phyloP scores from a whole-genome alignment of 805 yeast genomes.

The Yarrowia sp. region DNA sequence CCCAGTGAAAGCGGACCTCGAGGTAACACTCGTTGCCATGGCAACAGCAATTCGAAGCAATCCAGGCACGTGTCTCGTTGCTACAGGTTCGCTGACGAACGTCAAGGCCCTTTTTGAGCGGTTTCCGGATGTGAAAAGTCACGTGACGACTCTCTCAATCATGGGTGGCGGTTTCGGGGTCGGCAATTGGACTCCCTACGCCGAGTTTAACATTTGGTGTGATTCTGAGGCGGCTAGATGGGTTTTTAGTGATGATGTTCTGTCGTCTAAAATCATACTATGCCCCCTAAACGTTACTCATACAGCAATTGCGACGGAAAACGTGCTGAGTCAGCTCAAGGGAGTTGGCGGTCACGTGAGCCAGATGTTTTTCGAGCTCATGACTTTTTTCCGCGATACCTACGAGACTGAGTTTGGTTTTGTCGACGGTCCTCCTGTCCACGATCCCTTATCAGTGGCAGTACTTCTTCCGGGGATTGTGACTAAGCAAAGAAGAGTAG shows the following conservation, averaged over 20 bases:
- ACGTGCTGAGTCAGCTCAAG: conserved; percentile 44
- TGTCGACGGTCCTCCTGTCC: conserved; percentile 66
- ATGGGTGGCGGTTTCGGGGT: conserved; percentile 69
- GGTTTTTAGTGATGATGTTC: conserved; percentile 49
- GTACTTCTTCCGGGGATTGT: conserved; percentile 44
- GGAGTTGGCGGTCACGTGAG: conserved; percentile 33
- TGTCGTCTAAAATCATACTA: conserved; percentile 52
- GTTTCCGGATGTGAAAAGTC: conserved; percentile 53
- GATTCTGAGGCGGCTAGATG: conserved; percentile 74
- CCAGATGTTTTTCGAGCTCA: conserved; percentile 51
- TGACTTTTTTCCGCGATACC: conserved; percentile 50
- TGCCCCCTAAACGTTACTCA: conserved; percentile 72
- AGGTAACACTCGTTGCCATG: conserved; percentile 45
- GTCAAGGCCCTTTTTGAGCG: conserved; percentile 53
- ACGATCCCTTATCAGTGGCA: conserved; percentile 73
- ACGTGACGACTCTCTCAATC: conserved; percentile 55
- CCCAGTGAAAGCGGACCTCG: conserved; percentile 37
- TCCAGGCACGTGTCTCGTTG: conserved; percentile 58
- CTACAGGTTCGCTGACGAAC: conserved; percentile 79
- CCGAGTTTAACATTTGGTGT: conserved; percentile 73
- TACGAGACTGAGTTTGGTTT: conserved; percentile 47
- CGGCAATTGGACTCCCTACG: conserved; percentile 51
- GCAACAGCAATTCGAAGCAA: conserved; percentile 46
- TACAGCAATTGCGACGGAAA: conserved; percentile 52
- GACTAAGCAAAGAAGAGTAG: neutral